These are phyloP conservation scores for Spiraea crenata DNA, from an alignment of 331 rosid genomes.

Conservation along the genomic window DNA sequence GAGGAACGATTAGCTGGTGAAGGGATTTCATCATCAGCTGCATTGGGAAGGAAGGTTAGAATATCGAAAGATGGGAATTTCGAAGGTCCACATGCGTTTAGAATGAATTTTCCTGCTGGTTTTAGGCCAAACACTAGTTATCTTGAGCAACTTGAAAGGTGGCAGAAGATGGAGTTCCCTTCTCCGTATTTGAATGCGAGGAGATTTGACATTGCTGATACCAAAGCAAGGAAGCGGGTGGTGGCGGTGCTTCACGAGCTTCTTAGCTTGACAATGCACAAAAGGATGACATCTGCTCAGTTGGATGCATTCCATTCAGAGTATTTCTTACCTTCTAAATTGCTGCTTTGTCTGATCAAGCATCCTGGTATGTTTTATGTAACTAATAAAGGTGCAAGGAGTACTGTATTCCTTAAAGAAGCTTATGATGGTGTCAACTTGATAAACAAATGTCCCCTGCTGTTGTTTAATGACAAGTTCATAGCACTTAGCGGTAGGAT, in stretches of 20 bases:
- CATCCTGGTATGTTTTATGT: constrained; percentile 88
- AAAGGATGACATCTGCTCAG: constrained; percentile 77
- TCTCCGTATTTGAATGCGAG: constrained; percentile 85
- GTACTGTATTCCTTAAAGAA: constrained; percentile 85
- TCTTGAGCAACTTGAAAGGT: constrained; percentile 68
- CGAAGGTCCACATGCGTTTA: constrained; percentile 63
- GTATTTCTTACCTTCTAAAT: constrained; percentile 69
- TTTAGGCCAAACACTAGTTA: constrained; percentile 79
- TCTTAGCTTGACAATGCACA: constrained; percentile 75
- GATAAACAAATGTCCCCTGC: constrained; percentile 62
- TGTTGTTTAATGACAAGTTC: constrained; percentile 55
- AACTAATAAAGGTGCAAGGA: constrained; percentile 83
- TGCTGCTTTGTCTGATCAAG: constrained; percentile 72
- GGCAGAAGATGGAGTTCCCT: constrained; percentile 95
- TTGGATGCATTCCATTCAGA: constrained; percentile 67
- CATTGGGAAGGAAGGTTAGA: constrained; percentile 44
- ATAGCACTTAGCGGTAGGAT: constrained; percentile 60
- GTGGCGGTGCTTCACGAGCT: constrained; percentile 87
- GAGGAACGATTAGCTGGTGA: constrained; percentile 51
- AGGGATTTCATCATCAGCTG: constrained; percentile 36
- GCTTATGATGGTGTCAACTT: constrained; percentile 64
- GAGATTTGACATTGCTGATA: constrained; percentile 67
- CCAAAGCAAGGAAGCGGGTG: constrained; percentile 63
- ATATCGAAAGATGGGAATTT: constrained; percentile 78
- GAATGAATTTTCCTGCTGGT: constrained; percentile 65